phyloP scores from a whole-genome alignment of 129 eudicot species.

The Artemisia annua region DNA sequence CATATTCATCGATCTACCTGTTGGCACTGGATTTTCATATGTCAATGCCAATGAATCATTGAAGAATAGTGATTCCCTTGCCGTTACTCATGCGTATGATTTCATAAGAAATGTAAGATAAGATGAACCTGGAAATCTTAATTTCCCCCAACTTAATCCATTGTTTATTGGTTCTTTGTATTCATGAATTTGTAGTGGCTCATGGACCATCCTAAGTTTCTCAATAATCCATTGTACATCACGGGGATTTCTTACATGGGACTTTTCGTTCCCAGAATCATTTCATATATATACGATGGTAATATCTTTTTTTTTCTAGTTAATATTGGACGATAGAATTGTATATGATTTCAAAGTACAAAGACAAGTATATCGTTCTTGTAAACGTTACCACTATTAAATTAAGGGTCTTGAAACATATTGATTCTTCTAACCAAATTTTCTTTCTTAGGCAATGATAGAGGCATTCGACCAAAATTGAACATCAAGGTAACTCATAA shows the following conservation, averaged over 20 bases:
- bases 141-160: too few relatives aligned
- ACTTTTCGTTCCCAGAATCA: constrained; percentile 32
- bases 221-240: constrained; percentile 33
- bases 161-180: not conserved
- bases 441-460: constrained; percentile 29
- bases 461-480: constrained; percentile 21
- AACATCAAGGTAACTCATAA: constrained; percentile 25
- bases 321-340: not conserved
- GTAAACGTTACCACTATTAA: too few relatives aligned
- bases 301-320: not conserved
- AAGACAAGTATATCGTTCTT: not conserved
- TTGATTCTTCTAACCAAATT: not conserved
- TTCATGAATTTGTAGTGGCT: constrained; percentile 34
- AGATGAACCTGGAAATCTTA: too few relatives aligned
- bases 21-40: constrained; percentile 43
- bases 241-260: constrained; percentile 43
- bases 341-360: too few relatives aligned
- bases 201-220: constrained; percentile 31
- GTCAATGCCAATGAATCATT: constrained; percentile 21
- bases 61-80: constrained; percentile 23
- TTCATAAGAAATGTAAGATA: constrained; percentile 29
- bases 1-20: constrained; percentile 38
- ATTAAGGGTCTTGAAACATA: not conserved
- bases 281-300: constrained; percentile 29
- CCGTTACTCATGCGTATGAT: constrained; percentile 21